Percentiles rank a stretch among this genome's conserved stretches.
Evolutionary conservation across 106 monocot species (phyloP).

Genomic region (Apostasia shenzhenica): DNA sequence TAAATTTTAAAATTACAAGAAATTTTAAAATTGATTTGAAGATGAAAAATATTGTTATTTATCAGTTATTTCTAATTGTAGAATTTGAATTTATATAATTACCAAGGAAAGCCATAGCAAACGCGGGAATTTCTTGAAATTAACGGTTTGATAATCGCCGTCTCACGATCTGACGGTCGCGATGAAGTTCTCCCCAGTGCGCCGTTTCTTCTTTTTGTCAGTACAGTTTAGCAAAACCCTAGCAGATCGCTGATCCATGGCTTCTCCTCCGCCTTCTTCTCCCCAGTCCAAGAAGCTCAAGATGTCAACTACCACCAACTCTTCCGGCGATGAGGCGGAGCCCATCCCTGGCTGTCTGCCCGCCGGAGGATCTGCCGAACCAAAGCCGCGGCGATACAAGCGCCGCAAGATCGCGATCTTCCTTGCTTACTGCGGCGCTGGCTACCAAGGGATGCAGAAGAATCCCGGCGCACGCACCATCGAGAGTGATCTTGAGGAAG

Average conservation of each 20-base stretch:
- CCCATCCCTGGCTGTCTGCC: slow-evolving; percentile 2
- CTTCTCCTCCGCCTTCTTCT: slow-evolving; percentile 39
- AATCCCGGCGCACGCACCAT: slow-evolving; percentile 95
- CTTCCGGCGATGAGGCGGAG: slow-evolving; percentile 15
- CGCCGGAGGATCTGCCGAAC: not conserved
- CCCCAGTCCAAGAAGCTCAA: slow-evolving; percentile 56
- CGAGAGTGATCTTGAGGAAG: slow-evolving; percentile 86
- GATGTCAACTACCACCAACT: slow-evolving; percentile 29
- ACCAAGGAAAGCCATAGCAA: too few relatives aligned
- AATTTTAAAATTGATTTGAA: too few relatives aligned
- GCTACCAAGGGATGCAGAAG: slow-evolving; percentile 99
- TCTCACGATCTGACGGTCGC: too few relatives aligned
- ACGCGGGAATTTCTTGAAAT: too few relatives aligned
- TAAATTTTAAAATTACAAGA: too few relatives aligned
- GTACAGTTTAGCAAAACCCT: not conserved
- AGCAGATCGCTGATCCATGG: slow-evolving; percentile 8
- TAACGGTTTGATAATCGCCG: too few relatives aligned
- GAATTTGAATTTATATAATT: too few relatives aligned
- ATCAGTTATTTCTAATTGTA: too few relatives aligned
- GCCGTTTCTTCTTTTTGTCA: too few relatives aligned
- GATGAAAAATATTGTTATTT: too few relatives aligned
- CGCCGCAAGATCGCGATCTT: slow-evolving; percentile 89
- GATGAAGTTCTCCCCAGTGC: too few relatives aligned
- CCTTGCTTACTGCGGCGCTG: slow-evolving; percentile 73
- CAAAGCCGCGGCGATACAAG: slow-evolving; percentile 42